Evolutionary conservation across 2,329 filamentous ascomycete species (phyloP).

Genomic region (Pseudopyricularia cyperi): DNA sequence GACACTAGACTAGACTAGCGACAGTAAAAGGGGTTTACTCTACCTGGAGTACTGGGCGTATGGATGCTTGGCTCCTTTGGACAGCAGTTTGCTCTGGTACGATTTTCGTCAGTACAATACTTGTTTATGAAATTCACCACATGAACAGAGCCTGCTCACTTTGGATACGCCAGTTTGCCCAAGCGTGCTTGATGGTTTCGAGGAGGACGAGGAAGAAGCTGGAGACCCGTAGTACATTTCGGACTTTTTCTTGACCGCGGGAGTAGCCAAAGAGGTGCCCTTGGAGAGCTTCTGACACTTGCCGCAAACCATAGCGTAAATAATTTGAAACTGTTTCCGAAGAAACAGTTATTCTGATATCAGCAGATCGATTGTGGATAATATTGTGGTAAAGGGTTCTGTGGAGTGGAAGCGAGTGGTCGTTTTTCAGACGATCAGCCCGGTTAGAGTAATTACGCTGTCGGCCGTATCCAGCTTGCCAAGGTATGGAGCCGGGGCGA

Average conservation of each 20-base stretch:
- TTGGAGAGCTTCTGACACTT: constrained; percentile 51
- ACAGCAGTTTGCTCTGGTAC: constrained; percentile 47
- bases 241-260: constrained; percentile 52
- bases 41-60: constrained; percentile 47
- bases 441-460: too few relatives aligned
- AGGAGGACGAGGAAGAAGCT: constrained; percentile 25
- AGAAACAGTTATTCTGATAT: background rate
- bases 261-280: constrained; percentile 47
- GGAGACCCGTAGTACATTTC: constrained; percentile 54
- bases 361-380: background rate
- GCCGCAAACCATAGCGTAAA: constrained; percentile 35
- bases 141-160: constrained; percentile 19
- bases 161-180: constrained; percentile 47
- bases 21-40: constrained; percentile 3
- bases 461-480: too few relatives aligned
- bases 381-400: too few relatives aligned
- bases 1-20: too few relatives aligned
- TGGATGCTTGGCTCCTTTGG: constrained; percentile 51
- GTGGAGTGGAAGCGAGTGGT: too few relatives aligned
- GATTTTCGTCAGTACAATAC: background rate
- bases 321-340: too few relatives aligned
- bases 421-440: too few relatives aligned
- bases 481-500: too few relatives aligned
- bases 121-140: background rate
- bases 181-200: constrained; percentile 36